Base-by-base conservation (phyloP, 257 asterid species). In the Cinchona pubescens region DNA sequence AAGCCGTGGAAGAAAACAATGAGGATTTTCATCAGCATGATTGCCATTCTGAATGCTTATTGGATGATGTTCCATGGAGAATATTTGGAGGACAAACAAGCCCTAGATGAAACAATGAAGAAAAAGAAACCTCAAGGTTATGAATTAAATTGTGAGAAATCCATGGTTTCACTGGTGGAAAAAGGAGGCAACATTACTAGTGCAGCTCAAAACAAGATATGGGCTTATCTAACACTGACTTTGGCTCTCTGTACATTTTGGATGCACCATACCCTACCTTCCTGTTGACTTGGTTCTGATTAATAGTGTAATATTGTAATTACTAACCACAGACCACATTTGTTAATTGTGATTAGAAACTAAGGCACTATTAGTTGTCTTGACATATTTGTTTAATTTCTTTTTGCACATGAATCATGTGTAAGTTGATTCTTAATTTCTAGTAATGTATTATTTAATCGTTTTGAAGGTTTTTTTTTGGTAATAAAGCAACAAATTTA, bases 241-340 rank as follows among this genome's bases (percentile, higher is more conserved):
- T 71, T 75, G 76, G 87, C 82, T 6, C 82, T 81, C 4, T 84
- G 79, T 73, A 77, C 85, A 40, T 61, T 84, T 72, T 83, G 87
- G 85, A 30, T 78, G 61, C 82, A 78, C 75, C 79, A 67, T 23
- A 75, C 53, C 53, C 70, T 72, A 34, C 78, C 83, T 78, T 67
- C 74, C 38, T 69, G 68, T 71, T 82, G 74, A 82, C 48, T 32
- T 35, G 42, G 7, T 21, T 30, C 30, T 70, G 27, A 46, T 45
- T 34, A 15, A 53, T 72, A n/a, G 51, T n/a, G n/a, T n/a, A n/a
- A n/a, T n/a, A n/a, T n/a, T n/a, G n/a, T n/a, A n/a, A n/a, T 27
- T 21, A 60, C 77, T 69, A 75, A 75, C 83, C 46, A 63, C 65
- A 61, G 23, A 75, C 83, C 58, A 63, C 56, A n/a, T n/a, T n/a